Conservation (phyloP, 208 protist genomes). For the Angomonas ambiguus region DNA sequence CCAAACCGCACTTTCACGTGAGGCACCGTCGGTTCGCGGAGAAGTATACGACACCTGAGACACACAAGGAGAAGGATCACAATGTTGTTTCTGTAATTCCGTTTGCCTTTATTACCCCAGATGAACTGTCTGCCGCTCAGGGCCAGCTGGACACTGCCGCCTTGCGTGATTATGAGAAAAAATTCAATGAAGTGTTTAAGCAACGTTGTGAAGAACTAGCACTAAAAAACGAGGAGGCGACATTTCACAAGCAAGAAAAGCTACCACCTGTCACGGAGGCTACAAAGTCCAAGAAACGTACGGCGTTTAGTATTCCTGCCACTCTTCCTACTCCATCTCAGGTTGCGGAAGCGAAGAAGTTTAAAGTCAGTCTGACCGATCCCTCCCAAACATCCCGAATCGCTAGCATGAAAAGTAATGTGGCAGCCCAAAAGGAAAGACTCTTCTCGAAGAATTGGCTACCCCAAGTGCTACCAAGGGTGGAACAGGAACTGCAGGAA, state of each 20-base stretch:
- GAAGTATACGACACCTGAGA: not conserved
- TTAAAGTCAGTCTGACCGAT: conserved; percentile 30
- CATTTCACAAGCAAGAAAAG: conserved; percentile 68
- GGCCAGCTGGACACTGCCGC: conserved; percentile 66
- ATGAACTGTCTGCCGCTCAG: conserved; percentile 80
- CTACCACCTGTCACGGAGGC: conserved; percentile 54
- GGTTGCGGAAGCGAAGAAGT: conserved; percentile 37
- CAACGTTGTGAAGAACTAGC: conserved; percentile 53
- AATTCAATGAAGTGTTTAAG: conserved; percentile 44
- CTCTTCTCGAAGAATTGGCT: conserved; percentile 28
- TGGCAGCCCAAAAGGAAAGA: conserved; percentile 38
- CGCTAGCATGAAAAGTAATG: conserved; percentile 22
- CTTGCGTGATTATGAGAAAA: conserved; percentile 53
- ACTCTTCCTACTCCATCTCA: conserved; percentile 44
- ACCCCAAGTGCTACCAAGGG: conserved; percentile 14
- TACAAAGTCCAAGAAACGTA: conserved; percentile 20
- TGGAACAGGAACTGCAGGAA: conserved; percentile 22
- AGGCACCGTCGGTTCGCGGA: conserved; percentile 2
- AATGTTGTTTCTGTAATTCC: conserved; percentile 51
- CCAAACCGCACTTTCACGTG: not conserved
- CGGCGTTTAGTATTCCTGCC: conserved; percentile 46
- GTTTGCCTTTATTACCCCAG: conserved; percentile 68
- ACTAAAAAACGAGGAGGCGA: conserved; percentile 78
- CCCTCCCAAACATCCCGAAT: conserved; percentile 33
- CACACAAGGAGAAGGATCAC: not conserved